Evolutionary conservation across 495 filamentous ascomycete species (phyloP), one percentile per base, ranked within the genome.

Genomic region (Podospora tetraspora): DNA sequence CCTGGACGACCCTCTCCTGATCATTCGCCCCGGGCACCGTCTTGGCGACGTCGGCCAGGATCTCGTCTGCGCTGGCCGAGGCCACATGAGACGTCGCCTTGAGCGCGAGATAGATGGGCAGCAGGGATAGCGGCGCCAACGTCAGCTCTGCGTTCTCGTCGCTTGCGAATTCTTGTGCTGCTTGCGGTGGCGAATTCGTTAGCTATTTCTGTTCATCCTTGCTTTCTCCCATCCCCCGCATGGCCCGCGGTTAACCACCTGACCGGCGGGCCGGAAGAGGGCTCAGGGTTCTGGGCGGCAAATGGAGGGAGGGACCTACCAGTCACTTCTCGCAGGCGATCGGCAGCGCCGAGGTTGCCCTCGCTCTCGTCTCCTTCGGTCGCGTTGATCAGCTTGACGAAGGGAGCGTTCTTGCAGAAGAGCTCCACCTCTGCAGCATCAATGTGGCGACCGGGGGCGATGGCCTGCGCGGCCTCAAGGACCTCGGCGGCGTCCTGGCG

Each of bases 401-500:
- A 94, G 66, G 92, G 92, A 62, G 96, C 92, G 67, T 95, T 93
- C 79, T 96, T 97, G 86, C 95, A 97, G 78, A 97, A 99, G 24
- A 90, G 84, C 70, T 97, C 93, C 61, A 99, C 89, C 73, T 97
- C 93, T 64, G 87, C 87, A 59, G 89, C 85, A 57, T 88, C 81
- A 63, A 97, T 84, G 9, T 80, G 70, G 61, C 83, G 79, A 32
- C 84, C 84, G 61, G 83, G 80, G 27, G 84, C 73, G 30, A 88
- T 80, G 30, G 78, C 75, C 67, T 88, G 88, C 5, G 94, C 90
- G n/a, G 80, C 88, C 19, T 82, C 77, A 12, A 90, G 81, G 3
- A 99, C 91, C 76, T 97, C 90, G 62, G 88, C 85, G 57, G 89
- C 80, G 72, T 99, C 96, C 68, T 85, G 80, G 29, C 90, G 89